Percentiles rank a stretch among this genome's conserved stretches.
phyloP scores from a whole-genome alignment of 2,329 filamentous ascomycete genomes.

The Davidsoniella virescens region DNA sequence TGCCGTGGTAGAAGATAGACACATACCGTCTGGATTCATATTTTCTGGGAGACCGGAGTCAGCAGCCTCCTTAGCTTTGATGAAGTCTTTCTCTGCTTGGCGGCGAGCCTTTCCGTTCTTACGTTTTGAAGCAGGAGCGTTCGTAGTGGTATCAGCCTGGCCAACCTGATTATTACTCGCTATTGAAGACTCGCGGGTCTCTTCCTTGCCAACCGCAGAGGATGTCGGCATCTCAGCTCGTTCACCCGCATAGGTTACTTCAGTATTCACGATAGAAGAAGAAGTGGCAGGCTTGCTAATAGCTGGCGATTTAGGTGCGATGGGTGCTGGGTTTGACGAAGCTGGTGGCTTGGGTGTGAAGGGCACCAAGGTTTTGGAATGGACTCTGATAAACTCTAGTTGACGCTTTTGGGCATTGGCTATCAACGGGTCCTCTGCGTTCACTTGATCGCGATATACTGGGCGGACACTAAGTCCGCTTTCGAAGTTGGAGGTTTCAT shows the following conservation, averaged over 20 bases:
- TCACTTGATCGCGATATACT: too few relatives aligned
- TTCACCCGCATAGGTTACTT: too few relatives aligned
- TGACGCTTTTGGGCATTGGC: not conserved
- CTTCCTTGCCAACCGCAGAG: not conserved
- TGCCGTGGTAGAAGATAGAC: not conserved
- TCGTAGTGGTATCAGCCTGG: not conserved
- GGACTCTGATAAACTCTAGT: too few relatives aligned
- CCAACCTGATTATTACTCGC: too few relatives aligned
- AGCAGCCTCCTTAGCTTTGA: constrained; percentile 4
- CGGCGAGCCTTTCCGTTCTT: constrained; percentile 18
- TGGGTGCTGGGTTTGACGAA: too few relatives aligned
- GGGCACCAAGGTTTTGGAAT: too few relatives aligned
- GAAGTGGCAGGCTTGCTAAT: too few relatives aligned
- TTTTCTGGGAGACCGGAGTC: constrained; percentile 9
- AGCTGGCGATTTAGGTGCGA: too few relatives aligned
- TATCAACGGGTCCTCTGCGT: not conserved
- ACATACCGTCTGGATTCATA: constrained; percentile 21
- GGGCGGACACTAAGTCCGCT: not conserved
- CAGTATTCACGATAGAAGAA: too few relatives aligned
- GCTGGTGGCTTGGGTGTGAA: too few relatives aligned
- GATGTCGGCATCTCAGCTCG: too few relatives aligned
- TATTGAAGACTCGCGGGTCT: not conserved
- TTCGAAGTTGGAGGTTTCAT: not conserved
- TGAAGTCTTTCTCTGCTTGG: constrained; percentile 14
- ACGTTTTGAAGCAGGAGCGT: not conserved